phyloP scores from a whole-genome alignment of 129 eudicot species.

The carrot (Daucus carota) region DH1_v3.0 NC_030388.2:22510501-22511000 shows the following conservation, averaged over 20 bases:
- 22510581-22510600: slow-evolving; percentile 65
- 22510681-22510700: slow-evolving; percentile 6
- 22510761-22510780: background rate
- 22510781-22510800: background rate
- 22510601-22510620: slow-evolving; percentile 56
- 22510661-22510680: slow-evolving; percentile 27
- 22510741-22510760: background rate
- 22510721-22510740: background rate
- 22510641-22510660: slow-evolving; percentile 18
- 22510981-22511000: background rate
- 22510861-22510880: background rate
- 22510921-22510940: background rate
- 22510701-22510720: background rate
- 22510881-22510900: background rate
- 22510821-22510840: background rate
- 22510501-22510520: background rate
- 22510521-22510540: background rate
- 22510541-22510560: background rate
- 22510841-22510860: background rate
- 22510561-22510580: slow-evolving; percentile 3
- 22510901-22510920: background rate
- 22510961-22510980: background rate
- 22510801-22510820: background rate
- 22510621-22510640: slow-evolving; percentile 46
- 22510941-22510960: background rate